Evolutionary conservation across 1,139 yeast genomes (phyloP), one percentile per base, ranked within the genome.

Genomic region (Hyphopichia khmerensis): DNA sequence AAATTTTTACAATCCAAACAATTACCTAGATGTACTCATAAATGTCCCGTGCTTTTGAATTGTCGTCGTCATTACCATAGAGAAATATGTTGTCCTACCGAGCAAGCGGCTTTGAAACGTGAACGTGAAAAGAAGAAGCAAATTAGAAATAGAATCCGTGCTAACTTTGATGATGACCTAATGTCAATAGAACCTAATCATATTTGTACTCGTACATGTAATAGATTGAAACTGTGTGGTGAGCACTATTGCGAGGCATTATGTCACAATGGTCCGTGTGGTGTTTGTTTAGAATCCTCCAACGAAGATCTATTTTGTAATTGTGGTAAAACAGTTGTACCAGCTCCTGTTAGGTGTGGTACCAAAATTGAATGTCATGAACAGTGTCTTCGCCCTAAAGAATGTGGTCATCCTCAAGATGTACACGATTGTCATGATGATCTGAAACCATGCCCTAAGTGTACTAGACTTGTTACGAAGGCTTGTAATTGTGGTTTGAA

Each of bases 331-430:
- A 90, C 97, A 0, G 73, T 84, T 3, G 69, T 89, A 9, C 77
- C 77, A 40, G 96, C 96, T 0, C 98, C 98, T 0, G 90, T 89
- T 10, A 72, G 96, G 50, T 90, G 98, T 66, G 97, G 97, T 11
- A 80, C 93, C 0, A 71, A 66, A 38, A 86, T 93, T 6, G 72
- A 70, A 6, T 90, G 98, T 65, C 72, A 69, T 26, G 77, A 80
- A 48, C 91, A 80, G 48, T 90, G 97, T 63, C 65, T 69, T 3
- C 69, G 90, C 41, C 69, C 67, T 1, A 75, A 78, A 19, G 49
- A 62, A 0, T 90, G 98, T 71, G 96, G 96, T 0, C 98, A 90
- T 60, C 67, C 76, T 8, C 79, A 78, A 13, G 87, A 84, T 56
- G 72, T 77, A 16, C 98, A 90, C 57, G 68, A 73, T 35, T 90